Percentiles rank a stretch among this genome's conserved stretches.
Evolutionary conservation across 23 red algal genomes (phyloP).

Genomic region (Gracilaria caudata): DNA sequence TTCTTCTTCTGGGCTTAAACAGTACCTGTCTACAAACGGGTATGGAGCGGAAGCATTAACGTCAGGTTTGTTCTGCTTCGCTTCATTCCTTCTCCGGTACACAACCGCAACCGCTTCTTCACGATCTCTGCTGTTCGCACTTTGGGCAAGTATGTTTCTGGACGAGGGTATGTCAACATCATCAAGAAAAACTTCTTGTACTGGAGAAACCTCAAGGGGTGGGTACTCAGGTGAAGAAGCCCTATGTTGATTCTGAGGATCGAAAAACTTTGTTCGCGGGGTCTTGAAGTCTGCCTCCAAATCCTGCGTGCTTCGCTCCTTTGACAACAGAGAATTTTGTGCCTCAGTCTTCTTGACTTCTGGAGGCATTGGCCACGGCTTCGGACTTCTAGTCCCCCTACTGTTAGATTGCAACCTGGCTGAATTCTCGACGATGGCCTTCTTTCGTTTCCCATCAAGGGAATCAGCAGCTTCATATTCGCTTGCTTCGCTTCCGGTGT

Average conservation of each 20-base stretch:
- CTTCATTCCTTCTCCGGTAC: no score
- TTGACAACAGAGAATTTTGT: not conserved
- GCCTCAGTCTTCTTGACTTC: not conserved
- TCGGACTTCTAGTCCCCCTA: not conserved
- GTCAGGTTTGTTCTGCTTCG: not conserved
- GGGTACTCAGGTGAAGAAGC: not conserved
- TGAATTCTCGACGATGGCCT: no score
- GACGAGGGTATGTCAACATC: slow-evolving; percentile 14
- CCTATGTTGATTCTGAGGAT: no score
- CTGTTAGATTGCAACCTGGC: not conserved
- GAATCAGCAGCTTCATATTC: not conserved
- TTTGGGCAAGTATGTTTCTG: not conserved
- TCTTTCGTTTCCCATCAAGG: not conserved
- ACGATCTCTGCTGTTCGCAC: not conserved
- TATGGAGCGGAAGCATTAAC: not conserved
- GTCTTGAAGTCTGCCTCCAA: slow-evolving; percentile 22
- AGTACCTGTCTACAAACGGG: not conserved
- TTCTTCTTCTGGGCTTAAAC: slow-evolving; percentile 4
- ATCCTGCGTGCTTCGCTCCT: not conserved
- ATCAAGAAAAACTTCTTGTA: slow-evolving; percentile 11
- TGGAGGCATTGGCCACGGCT: slow-evolving; percentile 21
- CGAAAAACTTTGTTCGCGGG: slow-evolving; percentile 1
- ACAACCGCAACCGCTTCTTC: not conserved
- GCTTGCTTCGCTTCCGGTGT: not conserved
- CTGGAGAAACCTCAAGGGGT: slow-evolving; percentile 11